Evolutionary conservation across 2,329 filamentous ascomycete genomes (phyloP), one percentile per base, ranked within the genome.

Genomic region (Verticillium longisporum): DNA sequence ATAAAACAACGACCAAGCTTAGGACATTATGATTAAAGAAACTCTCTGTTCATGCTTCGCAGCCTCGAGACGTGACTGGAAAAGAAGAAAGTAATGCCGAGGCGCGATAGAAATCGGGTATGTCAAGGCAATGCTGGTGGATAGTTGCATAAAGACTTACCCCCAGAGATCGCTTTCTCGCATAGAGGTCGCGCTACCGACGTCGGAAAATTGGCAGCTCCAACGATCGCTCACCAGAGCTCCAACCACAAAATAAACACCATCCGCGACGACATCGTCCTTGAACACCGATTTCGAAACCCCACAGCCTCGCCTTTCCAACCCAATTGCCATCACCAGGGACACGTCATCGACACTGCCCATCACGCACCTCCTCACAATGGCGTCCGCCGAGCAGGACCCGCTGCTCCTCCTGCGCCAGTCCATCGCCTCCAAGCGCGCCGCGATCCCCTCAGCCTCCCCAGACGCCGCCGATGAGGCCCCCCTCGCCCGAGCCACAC

Each of bases 351-450:
- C 7, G 41, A 33, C 26, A 34, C 2, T 31, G 26, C 26, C 26
- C 32, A 18, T n/a, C 54, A 18, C 15, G 33, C 26, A 6, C 14
- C 14, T 13, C 41, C 54, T 55, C 65, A 74, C 63, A 62, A 89
- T 89, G 86, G 81, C 86, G 66, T 72, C 82, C 60, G 75, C 77
- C 68, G 85, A 87, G 67, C 82, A 85, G 66, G 92, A 98, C 72
- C 87, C 93, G 58, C 87, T 98, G 66, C 82, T 92, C 66, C 87
- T 95, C 65, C 83, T 98, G 68, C 91, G 93, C 71, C 87, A 90
- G 72, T 88, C 90, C 65, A 95, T 98, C 76, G 86, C 89, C 60
- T 83, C 86, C 61, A 83, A 82, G 68, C 84, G 82, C 68, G 76
- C 87, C 58, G 89, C 93, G 61, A 83, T 91, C 60, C 90, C 93